phyloP scores from a whole-genome alignment of 495 filamentous ascomycete genomes.

The Penicillium bovifimosum region DNA sequence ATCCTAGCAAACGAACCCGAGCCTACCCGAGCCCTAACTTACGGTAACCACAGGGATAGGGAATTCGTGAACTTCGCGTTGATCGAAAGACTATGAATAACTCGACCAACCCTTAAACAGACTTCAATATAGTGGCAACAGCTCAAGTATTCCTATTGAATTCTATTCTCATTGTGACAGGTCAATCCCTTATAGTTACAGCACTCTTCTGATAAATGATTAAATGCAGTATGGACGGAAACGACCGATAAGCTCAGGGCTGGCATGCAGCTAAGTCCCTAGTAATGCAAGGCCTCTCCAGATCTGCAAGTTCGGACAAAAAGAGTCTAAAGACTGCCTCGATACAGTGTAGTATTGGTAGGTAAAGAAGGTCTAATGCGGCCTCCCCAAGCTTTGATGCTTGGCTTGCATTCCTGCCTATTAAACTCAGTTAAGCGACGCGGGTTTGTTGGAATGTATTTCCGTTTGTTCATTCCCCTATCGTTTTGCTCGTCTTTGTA shows the following conservation, averaged over 20 bases:
- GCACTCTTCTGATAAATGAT: background rate
- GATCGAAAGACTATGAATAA: background rate
- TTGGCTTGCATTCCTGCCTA: conserved; percentile 19
- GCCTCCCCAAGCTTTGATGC: background rate
- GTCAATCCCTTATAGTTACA: too few species aligned
- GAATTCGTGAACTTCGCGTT: background rate
- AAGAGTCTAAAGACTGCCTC: background rate
- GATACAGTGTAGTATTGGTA: background rate
- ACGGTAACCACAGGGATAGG: background rate
- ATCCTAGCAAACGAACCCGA: background rate
- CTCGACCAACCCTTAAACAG: background rate
- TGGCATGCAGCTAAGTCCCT: conserved; percentile 12
- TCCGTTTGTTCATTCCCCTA: background rate
- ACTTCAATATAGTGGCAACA: background rate
- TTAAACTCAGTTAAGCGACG: background rate
- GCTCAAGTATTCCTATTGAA: background rate
- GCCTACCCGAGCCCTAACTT: background rate
- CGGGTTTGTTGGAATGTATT: background rate
- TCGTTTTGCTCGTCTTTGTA: too few species aligned
- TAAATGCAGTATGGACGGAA: too few species aligned
- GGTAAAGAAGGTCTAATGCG: background rate
- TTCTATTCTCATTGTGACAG: background rate
- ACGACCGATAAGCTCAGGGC: background rate
- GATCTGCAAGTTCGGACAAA: conserved; percentile 1
- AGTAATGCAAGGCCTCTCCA: conserved; percentile 10